These are phyloP conservation scores for Globisporangium polare DNA, from an alignment of 352 stramenopile species.

Conservation along the genomic window DNA sequence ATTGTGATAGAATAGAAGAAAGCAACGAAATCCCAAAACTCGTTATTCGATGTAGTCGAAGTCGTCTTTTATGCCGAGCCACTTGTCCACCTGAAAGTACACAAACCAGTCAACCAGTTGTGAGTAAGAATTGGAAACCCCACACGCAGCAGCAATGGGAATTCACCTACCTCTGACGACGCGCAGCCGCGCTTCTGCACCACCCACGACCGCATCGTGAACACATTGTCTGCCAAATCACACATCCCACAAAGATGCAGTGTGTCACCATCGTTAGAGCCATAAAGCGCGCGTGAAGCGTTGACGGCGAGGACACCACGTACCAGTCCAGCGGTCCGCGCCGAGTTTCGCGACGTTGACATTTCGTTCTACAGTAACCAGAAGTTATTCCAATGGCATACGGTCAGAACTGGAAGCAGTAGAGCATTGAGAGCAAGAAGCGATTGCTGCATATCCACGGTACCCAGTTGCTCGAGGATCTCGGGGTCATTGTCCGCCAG, in stretches of 20 bases:
- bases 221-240: slow-evolving; percentile 65
- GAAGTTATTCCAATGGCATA: neutral
- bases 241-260: neutral
- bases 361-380: slow-evolving; percentile 30
- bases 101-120: neutral
- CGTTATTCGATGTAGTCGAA: slow-evolving; percentile 76
- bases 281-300: neutral
- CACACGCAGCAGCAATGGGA: neutral
- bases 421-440: neutral
- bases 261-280: neutral
- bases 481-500: slow-evolving; percentile 74
- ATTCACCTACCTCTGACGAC: slow-evolving; percentile 38
- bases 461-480: slow-evolving; percentile 58
- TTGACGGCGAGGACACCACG: neutral
- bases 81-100: slow-evolving; percentile 75
- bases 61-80: slow-evolving; percentile 82
- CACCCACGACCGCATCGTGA: slow-evolving; percentile 77
- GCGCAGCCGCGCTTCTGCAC: slow-evolving; percentile 71
- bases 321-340: slow-evolving; percentile 75
- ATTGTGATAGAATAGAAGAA: neutral
- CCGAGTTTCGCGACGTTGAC: slow-evolving; percentile 66
- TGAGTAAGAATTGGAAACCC: neutral
- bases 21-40: neutral
- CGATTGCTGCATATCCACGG: neutral
- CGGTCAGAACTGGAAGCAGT: neutral